Evolutionary conservation across 2,329 filamentous ascomycete species (phyloP), one percentile per base, ranked within the genome.

Genomic region (Tolypocladium tropicale): DNA sequence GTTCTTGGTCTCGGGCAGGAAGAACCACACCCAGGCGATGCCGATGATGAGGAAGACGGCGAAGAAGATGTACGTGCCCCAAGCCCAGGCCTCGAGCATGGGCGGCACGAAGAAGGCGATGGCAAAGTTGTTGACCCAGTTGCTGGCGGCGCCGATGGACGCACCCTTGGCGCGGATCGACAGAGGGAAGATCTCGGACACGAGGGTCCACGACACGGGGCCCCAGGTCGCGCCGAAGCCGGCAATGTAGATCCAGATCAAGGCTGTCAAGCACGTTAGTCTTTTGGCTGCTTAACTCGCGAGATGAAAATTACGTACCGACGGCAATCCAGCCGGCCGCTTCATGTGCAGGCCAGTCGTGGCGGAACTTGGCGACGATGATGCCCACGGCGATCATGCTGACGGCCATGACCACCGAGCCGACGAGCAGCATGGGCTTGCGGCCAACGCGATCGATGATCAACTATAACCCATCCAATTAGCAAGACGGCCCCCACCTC

Each of bases 61-160:
- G 60, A 83, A 83, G 70, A 83, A 81, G 61, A 80, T 77, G 63
- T 80, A 82, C 0, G 78, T 78, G 25, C 78, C 79, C 65, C 75
- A 81, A 11, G 68, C 64, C 65, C 72, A 71, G 23, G 62, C 60
- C 50, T 60, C 59, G 32, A 64, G 58, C 62, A 74, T 79, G 11
- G 72, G 68, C 3, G 74, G 74, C 0, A 75, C 72, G 43, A 72
- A 74, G 39, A 78, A 73, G 4, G 74, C 75, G 14, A 79, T 72
- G 55, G 72, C 70, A 46, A 78, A 79, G 23, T 78, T 77, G 65
- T 71, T 74, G 41, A 74, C 53, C 69, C 68, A 61, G 34, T 56
- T 30, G 32, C 49, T 74, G 0, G 72, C 72, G 3, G 72, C 68
- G 30, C 74, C 75, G 55, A 76, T 72, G 49, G 72, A 74, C 2